A percentile compares a stretch with the other conserved stretches of the same genome.
These are phyloP conservation scores for Phytophthora foliorum DNA, from an alignment of 352 stramenopile genomes.

Conservation along the genomic window DNA sequence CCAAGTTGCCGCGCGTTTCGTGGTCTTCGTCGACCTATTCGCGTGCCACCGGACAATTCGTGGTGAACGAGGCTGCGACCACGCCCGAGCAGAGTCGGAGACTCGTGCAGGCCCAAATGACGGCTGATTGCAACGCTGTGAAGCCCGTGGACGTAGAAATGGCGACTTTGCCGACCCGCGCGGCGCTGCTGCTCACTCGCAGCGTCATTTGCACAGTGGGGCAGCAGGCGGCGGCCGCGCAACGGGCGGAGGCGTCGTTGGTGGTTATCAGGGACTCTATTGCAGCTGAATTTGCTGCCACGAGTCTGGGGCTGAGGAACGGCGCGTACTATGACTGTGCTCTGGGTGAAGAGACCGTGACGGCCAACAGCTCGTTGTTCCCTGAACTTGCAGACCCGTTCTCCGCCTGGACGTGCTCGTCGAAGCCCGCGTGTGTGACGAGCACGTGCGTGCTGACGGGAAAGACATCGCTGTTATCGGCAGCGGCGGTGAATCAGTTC, in stretches of 20 bases:
- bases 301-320: conserved; percentile 20
- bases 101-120: conserved; percentile 25
- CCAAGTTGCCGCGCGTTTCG: conserved; percentile 29
- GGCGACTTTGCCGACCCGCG: conserved; percentile 1
- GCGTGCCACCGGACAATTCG: conserved; percentile 9
- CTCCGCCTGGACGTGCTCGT: conserved; percentile 35
- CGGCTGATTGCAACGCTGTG: conserved; percentile 28
- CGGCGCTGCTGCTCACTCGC: conserved; percentile 57
- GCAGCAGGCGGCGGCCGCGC: conserved; percentile 50
- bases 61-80: conserved; percentile 2
- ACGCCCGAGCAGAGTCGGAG: conserved; percentile 26
- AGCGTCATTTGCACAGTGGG: conserved; percentile 62
- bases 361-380: conserved; percentile 50
- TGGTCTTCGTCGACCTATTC: conserved; percentile 29
- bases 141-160: conserved; percentile 4
- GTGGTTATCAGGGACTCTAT: conserved; percentile 65
- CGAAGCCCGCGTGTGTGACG: conserved; percentile 39
- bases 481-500: conserved; percentile 20
- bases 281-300: conserved; percentile 42
- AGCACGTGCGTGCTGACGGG: conserved; percentile 52
- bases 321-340: conserved; percentile 56
- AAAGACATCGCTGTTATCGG: background rate
- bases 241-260: conserved; percentile 45
- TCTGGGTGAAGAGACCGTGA: conserved; percentile 46
- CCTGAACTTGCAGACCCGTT: conserved; percentile 36